Evolutionary conservation across 441 rosid genomes (phyloP), one percentile per base, ranked within the genome.

Genomic region (Melastoma candidum): DNA sequence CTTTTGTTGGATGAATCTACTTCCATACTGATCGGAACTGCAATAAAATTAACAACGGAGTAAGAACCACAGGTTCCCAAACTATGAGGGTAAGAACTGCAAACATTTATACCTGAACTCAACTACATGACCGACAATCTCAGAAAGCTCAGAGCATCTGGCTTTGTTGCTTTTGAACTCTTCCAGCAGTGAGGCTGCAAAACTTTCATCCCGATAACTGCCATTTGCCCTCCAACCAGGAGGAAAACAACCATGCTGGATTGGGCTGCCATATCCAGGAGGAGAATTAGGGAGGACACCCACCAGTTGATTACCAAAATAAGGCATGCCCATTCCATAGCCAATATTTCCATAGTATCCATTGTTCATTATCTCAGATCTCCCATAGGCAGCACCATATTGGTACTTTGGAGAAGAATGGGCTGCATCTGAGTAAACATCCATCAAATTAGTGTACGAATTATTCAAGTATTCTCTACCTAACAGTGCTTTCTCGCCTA

Each of bases 11-110:
- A 85, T 85, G 68, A 82, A 85, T 14, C 94, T 77, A 61, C 86
- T 84, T 41, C 93, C 93, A 43, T 84, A 79, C 70, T 82, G 88
- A 71, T 84, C 88, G 8, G 86, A 76, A 68, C 88, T 79, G 84
- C 51, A 22, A 47, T 44, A 39, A 32, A 46, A 27, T 9, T 11
- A 12, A 27, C 46, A 12, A 54, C 14, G 26, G 41, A 29, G 46
- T 26, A 56, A 46, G 50, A 25, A 22, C 26, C 12, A n/a, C 1
- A 4, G 41, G 41, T 29, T 6, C 8, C 41, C 41, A 32, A 6
- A 4, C 5, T 32, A 32, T 32, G 32, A 51, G 22, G 22, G 45
- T n/a, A 26, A 12, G 44, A 36, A 17, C 48, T 24, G 26, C 10
- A 27, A 13, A 36, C 11, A 24, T 12, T 46, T n/a, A 17, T 68